Evolutionary conservation across 192 early-diverging fungal species (phyloP), one percentile per base, ranked within the genome.

Genomic region (Jimgerdemannia flammicorona): DNA sequence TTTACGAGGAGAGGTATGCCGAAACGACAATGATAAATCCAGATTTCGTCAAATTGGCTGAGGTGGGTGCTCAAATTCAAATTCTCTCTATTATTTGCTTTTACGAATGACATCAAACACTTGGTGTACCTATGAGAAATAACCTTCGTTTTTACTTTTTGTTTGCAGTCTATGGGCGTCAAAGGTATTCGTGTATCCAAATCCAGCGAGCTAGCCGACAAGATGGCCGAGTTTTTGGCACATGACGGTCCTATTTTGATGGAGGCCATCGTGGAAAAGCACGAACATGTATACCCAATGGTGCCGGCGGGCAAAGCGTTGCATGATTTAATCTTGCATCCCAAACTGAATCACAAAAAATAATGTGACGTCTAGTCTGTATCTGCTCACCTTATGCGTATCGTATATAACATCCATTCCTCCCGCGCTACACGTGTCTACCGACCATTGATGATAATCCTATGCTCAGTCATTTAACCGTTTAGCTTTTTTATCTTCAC

Each of bases 201-300:
- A 11, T 90, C 89, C 77, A 89, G 94, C 73, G 95, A 99, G 73
- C 86, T 99, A 40, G 90, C 93, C 10, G 88, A 79, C 4, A 92
- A 87, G 72, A 97, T 99, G 88, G 87, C 88, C 64, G 95, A 97
- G 81, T 99, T 99, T 86, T 81, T 99, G 71, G 92, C 86, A 44
- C 78, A 91, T 59, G 88, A 92, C 75, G 92, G 92, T 18, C 98
- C 98, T 18, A 93, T 99, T 70, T 85, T 99, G 71, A 86, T 98
- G 77, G 97, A 99, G 71, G 93, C 91, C 43, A 88, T 94, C 64
- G 94, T 98, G 11, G 92, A 91, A 78, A 97, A 97, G 79, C 80
- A 92, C 63, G 96, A 99, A 84, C 95, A 96, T 80, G 94, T 99
- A 39, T 94, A 91, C 81, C 98, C 98, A 65, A 99, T 99, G 98